Evolutionary conservation across 352 stramenopile genomes (phyloP).

Genomic region (Phytophthora pinifolia): DNA sequence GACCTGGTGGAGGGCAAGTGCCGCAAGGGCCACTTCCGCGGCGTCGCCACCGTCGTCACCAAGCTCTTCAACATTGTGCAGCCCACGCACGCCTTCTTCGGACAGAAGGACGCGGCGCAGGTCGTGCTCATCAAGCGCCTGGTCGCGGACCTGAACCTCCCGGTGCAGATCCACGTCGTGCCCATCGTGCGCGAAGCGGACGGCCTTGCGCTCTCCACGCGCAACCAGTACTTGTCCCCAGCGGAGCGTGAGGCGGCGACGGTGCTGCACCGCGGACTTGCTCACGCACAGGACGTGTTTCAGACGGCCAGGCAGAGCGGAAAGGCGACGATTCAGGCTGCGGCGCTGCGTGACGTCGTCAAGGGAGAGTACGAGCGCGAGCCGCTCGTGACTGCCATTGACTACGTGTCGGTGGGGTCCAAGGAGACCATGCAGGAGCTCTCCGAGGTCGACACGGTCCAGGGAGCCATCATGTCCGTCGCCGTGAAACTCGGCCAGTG

Average conservation of each 20-base stretch:
- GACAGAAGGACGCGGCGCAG: constrained; percentile 99
- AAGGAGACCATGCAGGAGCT: constrained; percentile 95
- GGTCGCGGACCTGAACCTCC: constrained; percentile 96
- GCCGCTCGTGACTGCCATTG: constrained; percentile 91
- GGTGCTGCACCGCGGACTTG: constrained; percentile 88
- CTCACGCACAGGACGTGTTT: constrained; percentile 51
- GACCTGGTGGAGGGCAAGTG: constrained; percentile 90
- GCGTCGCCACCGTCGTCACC: constrained; percentile 98
- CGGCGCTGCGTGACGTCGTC: constrained; percentile 43
- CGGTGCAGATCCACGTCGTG: constrained; percentile 91
- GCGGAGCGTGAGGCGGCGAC: constrained; percentile 88
- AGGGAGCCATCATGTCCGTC: constrained; percentile 93
- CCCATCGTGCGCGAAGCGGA: constrained; percentile 93
- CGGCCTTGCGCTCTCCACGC: constrained; percentile 96
- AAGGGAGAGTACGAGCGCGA: constrained; percentile 72
- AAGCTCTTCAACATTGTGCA: constrained; percentile 99
- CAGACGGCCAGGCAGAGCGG: constrained; percentile 22
- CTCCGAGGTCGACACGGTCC: constrained; percentile 52
- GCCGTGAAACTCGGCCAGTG: constrained; percentile 95
- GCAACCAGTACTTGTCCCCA: constrained; percentile 97
- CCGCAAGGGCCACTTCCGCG: constrained; percentile 97
- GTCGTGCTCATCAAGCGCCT: constrained; percentile 95
- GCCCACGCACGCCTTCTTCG: constrained; percentile 97
- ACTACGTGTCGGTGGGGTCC: constrained; percentile 96
- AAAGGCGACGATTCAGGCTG: constrained; percentile 33